A percentile compares a stretch with the other conserved stretches of the same genome.
These are phyloP conservation scores for Neonectria sp. DNA, from an alignment of 2,329 filamentous ascomycete genomes.

Conservation along the genomic window DNA sequence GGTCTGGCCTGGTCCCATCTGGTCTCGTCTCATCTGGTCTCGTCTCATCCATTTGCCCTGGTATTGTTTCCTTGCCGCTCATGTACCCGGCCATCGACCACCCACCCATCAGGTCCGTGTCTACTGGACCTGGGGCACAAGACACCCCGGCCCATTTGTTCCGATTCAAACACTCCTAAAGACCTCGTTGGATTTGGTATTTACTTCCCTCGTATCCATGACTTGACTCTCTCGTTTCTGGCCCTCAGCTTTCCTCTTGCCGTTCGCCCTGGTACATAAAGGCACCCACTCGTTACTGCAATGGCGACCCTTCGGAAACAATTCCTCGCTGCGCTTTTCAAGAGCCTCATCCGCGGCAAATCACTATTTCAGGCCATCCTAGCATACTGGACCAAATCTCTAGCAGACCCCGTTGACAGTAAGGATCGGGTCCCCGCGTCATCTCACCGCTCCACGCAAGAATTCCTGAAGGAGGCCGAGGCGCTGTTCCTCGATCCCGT, in stretches of 20 bases:
- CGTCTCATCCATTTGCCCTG: conserved; percentile 37
- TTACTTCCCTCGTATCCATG: conserved; percentile 46
- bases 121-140: conserved; percentile 41
- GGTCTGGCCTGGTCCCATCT: conserved; percentile 28
- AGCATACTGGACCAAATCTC: conserved; percentile 66
- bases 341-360: conserved; percentile 72
- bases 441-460: conserved; percentile 54
- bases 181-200: conserved; percentile 40
- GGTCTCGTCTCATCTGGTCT: conserved; percentile 37
- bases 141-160: conserved; percentile 39
- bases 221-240: conserved; percentile 15
- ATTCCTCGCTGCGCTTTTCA: conserved; percentile 68
- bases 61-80: conserved; percentile 21
- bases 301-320: conserved; percentile 71
- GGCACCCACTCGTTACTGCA: conserved; percentile 67
- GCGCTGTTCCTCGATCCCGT: conserved; percentile 65
- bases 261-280: conserved; percentile 53
- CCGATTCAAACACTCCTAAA: conserved; percentile 25
- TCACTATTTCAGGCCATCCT: conserved; percentile 72
- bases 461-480: conserved; percentile 72
- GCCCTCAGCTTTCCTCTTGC: conserved; percentile 25
- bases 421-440: conserved; percentile 41
- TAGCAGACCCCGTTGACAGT: conserved; percentile 49
- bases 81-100: conserved; percentile 22
- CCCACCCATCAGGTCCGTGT: conserved; percentile 40